A percentile compares a stretch with the other conserved stretches of the same genome.
Conservation (phyloP, 495 filamentous ascomycete genomes). For the Annulohypoxylon moriforme region DNA sequence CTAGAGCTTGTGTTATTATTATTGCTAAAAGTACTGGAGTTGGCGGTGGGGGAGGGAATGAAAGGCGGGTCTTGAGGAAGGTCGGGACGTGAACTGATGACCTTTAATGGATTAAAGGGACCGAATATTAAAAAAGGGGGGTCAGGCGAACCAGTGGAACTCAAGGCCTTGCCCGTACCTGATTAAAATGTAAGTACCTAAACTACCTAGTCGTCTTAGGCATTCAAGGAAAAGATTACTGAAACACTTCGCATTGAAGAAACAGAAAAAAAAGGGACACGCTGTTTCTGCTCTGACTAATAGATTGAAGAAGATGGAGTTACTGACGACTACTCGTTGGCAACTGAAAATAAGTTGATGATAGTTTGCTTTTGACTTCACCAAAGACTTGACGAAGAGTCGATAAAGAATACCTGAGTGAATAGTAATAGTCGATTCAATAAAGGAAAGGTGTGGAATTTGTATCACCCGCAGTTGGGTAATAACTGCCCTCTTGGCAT, state of each 20-base stretch:
- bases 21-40: constrained; percentile 33
- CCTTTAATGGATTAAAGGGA: constrained; percentile 33
- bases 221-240: neutral
- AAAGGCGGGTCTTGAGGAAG: constrained; percentile 45
- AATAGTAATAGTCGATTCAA: constrained; percentile 1
- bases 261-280: neutral
- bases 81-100: constrained; percentile 37
- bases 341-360: neutral
- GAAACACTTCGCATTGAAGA: constrained; percentile 16
- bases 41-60: constrained; percentile 44
- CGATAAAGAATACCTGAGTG: neutral
- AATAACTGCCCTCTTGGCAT: constrained; percentile 37
- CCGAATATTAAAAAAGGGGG: constrained; percentile 38
- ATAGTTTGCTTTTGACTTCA: neutral
- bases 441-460: constrained; percentile 13
- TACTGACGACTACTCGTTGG: neutral
- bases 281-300: neutral
- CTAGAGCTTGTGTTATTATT: constrained; percentile 40
- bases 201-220: constrained; percentile 5
- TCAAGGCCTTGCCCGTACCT: constrained; percentile 35
- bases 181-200: constrained; percentile 11
- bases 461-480: constrained; percentile 6
- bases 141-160: constrained; percentile 44
- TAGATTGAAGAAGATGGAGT: neutral
- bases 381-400: neutral